Evolutionary conservation across 768 basidiomycete species (phyloP).

Genomic region (Hemileccinum impolitum): DNA sequence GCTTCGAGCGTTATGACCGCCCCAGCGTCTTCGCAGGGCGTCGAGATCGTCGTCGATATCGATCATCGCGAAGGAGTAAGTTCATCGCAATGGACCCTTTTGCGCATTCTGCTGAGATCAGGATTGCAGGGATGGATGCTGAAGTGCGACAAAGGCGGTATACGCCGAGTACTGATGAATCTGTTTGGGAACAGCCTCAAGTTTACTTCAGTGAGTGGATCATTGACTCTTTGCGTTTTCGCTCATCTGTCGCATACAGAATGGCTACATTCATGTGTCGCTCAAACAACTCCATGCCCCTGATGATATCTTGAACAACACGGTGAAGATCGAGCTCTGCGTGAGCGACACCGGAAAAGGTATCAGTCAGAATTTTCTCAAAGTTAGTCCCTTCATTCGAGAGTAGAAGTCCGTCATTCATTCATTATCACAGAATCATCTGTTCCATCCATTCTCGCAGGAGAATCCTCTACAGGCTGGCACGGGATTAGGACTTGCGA

Average conservation of each 20-base stretch:
- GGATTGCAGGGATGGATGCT: constrained; percentile 72
- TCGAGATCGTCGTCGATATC: constrained; percentile 89
- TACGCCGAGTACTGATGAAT: constrained; percentile 91
- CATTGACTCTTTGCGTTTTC: not conserved
- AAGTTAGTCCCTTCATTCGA: constrained; percentile 43
- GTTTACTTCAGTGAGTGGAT: constrained; percentile 69
- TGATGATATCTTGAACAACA: constrained; percentile 51
- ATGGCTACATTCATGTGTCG: constrained; percentile 84
- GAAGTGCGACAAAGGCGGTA: constrained; percentile 88
- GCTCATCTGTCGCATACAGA: constrained; percentile 38
- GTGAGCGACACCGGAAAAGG: constrained; percentile 94
- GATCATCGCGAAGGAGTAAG: constrained; percentile 66
- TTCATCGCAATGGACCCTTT: constrained; percentile 3
- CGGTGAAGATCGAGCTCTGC: constrained; percentile 74
- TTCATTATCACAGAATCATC: constrained; percentile 59
- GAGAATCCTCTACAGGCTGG: constrained; percentile 93
- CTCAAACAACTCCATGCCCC: constrained; percentile 68
- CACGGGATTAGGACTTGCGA: constrained; percentile 91
- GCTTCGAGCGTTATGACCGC: constrained; percentile 39
- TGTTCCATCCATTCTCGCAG: constrained; percentile 97
- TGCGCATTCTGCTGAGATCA: constrained; percentile 4
- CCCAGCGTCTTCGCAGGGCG: constrained; percentile 40
- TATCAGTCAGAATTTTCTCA: constrained; percentile 89
- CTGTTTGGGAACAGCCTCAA: constrained; percentile 92
- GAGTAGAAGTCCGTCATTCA: not conserved